Evolutionary conservation across 306 rosid genomes (phyloP), one percentile per base, ranked within the genome.

Genomic region (Acmispon strigosus): DNA sequence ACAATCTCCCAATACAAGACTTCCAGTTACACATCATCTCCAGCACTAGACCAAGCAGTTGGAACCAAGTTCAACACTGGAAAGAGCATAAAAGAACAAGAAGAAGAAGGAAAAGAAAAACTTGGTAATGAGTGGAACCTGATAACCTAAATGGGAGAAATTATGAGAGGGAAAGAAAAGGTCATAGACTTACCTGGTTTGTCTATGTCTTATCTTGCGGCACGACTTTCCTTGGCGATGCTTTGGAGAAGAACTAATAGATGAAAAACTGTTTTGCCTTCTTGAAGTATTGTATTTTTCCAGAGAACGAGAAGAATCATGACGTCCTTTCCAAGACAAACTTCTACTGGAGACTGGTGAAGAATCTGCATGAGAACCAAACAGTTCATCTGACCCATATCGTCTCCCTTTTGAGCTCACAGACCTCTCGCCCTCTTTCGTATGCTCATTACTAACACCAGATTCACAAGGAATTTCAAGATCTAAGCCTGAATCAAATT

Each of bases 261-360:
- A 83, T 66, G 89, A 54, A 69, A 82, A 64, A 85, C 81, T 81
- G 62, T 63, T 80, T 64, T 83, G 86, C 75, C 89, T 83, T 80
- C 85, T 81, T 13, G 48, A 14, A 56, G 86, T 83, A 37, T 86
- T 90, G 78, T 65, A 73, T 76, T 78, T 88, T 75, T 89, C 95
- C 57, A 66, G 84, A 34, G 90, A 81, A 57, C 50, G 80, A 13
- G 89, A 48, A 69, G 86, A 81, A 73, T 81, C 74, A 41, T 36
- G 79, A 27, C 84, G 95, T 65, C 96, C 98, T 79, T 90, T 94
- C 98, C 98, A 91, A 73, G 97, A 90, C 84, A 94, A 77, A 90
- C 88, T 89, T 83, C 86, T 81, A 71, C 88, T 73, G 67, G 75
- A 62, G 50, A 72, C 66, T 10, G 77, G 87, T 70, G 89, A 86